Evolutionary conservation across 371 early-diverging fungal genomes (phyloP), one percentile per base, ranked within the genome.

Genomic region (Lichtheimia ramosa): DNA sequence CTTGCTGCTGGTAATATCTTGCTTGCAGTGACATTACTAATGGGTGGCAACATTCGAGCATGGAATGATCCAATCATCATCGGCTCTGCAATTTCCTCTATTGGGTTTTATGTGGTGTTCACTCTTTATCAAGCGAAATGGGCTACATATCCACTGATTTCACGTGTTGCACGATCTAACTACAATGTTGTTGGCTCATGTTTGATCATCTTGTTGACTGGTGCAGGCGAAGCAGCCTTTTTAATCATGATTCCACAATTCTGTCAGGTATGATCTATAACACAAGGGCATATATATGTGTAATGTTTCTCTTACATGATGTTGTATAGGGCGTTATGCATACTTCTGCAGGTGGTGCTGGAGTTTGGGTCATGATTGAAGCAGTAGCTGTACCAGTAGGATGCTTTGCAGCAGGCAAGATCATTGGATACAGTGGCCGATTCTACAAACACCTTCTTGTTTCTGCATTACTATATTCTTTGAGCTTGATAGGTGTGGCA

Each of bases 61-160:
- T 85, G 91, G 92, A 59, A 66, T 23, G 77, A 85, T 34, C 79
- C 80, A 10, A 52, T 75, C 28, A 77, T 85, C 16, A 67, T 88
- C 28, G 71, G 78, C 0, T 70, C 81, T 16, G 67, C 88, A 15
- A 61, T 70, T 15, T 81, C 71, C 15, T 77, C 79, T 8, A 52
- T 73, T 23, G 66, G 68, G 2, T 62, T 86, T 7, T 67, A 76
- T 3, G 43, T 70, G 1, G 42, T 75, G 15, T 90, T 90, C 56
- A 61, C 79, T 34, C 2, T 81, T 5, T 58, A 86, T 15, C 90
- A 92, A 57, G 78, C 79, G 55, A 79, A 77, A 58, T 58, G 81
- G 56, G 89, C 83, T 0, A 54, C 62, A 0, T 75, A 88, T 51
- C 92, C 92, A 8, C 78, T 90, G 25, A 59, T 90, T 41, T 85